A percentile compares a stretch with the other conserved stretches of the same genome.
Conservation (phyloP, 2,329 filamentous ascomycete species). For the Pseudocercospora musae region DNA sequence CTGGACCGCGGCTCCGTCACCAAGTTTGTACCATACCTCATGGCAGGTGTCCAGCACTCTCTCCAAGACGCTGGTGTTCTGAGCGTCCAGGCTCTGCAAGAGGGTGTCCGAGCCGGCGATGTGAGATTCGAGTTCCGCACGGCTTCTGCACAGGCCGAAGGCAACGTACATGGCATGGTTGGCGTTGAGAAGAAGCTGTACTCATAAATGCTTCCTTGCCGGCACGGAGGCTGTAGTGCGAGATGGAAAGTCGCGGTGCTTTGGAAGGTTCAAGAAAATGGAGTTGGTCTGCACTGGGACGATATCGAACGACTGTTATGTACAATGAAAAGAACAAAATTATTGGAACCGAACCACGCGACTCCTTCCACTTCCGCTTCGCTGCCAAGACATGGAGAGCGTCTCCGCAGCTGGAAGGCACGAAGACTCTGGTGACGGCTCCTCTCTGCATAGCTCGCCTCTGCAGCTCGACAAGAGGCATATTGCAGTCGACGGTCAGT, state of each 20-base stretch:
- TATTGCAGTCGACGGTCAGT: too few species aligned
- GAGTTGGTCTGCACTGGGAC: neutral
- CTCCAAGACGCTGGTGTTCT: constrained; percentile 90
- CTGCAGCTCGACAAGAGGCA: too few species aligned
- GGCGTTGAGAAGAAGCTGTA: constrained; percentile 99
- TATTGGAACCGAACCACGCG: neutral
- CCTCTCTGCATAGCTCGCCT: too few species aligned
- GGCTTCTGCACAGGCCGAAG: constrained; percentile 91
- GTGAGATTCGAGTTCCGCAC: constrained; percentile 93
- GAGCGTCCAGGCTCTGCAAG: constrained; percentile 74
- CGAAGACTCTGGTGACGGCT: neutral
- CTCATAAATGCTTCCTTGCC: constrained; percentile 18
- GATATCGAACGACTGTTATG: neutral
- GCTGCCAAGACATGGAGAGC: neutral
- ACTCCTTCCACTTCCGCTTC: neutral
- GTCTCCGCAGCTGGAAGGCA: neutral
- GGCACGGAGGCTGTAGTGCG: neutral
- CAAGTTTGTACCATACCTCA: constrained; percentile 94
- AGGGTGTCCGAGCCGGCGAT: constrained; percentile 67
- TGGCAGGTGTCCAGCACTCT: constrained; percentile 94
- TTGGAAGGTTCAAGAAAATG: neutral
- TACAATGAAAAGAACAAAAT: neutral
- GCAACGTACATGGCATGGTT: constrained; percentile 93
- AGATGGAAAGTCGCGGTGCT: neutral
- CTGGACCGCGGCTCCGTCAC: constrained; percentile 78